phyloP scores from a whole-genome alignment of 2,329 filamentous ascomycete species.

The Penicillium crustosum region DNA sequence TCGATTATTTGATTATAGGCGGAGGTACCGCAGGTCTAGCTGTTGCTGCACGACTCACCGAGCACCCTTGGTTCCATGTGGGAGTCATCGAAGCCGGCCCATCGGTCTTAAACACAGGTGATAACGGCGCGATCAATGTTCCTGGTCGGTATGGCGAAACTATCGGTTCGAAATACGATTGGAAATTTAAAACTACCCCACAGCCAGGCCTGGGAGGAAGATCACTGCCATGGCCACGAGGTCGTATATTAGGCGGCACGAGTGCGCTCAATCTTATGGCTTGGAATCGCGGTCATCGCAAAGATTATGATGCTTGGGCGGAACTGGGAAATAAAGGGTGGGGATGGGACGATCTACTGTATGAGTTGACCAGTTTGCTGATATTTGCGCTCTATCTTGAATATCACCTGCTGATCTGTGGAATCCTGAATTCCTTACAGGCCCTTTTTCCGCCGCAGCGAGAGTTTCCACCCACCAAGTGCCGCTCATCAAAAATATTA shows the following conservation, averaged over 20 bases:
- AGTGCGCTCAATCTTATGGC: constrained; percentile 36
- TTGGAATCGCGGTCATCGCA: constrained; percentile 23
- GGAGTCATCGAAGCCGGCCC: constrained; percentile 49
- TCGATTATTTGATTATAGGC: constrained; percentile 46
- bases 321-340: constrained; percentile 32
- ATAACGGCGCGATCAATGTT: constrained; percentile 28
- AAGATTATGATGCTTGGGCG: constrained; percentile 37
- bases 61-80: constrained; percentile 44
- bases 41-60: constrained; percentile 41
- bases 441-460: constrained; percentile 53
- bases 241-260: constrained; percentile 34
- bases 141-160: constrained; percentile 20
- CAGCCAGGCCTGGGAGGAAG: constrained; percentile 24
- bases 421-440: constrained; percentile 36
- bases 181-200: constrained; percentile 32
- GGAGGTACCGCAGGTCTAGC: constrained; percentile 55
- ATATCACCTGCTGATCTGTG: constrained; percentile 12
- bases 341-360: constrained; percentile 29
- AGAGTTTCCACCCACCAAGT: constrained; percentile 42
- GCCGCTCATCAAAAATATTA: constrained; percentile 26
- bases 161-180: constrained; percentile 31
- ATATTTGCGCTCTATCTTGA: background rate
- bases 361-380: background rate
- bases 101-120: constrained; percentile 21
- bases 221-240: constrained; percentile 22